Percentiles rank a stretch among this genome's conserved stretches.
Conservation (phyloP, 2,329 filamentous ascomycete genomes). For the Leptographium galeiforme region DNA sequence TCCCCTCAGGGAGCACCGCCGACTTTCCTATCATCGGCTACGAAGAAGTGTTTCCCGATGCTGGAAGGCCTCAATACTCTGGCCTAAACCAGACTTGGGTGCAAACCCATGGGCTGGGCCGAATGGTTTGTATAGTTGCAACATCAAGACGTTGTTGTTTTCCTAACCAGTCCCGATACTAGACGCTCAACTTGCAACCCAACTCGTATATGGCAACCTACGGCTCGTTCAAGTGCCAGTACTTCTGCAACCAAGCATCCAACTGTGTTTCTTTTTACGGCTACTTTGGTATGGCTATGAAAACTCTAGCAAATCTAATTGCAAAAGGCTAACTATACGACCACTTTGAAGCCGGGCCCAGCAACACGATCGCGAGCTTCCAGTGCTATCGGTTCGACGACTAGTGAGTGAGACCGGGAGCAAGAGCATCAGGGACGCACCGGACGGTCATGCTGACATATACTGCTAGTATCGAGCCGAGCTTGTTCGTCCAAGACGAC, state of each 20-base stretch:
- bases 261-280: neutral
- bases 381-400: neutral
- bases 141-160: no score
- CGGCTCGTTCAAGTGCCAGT: conserved; percentile 1
- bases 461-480: no score
- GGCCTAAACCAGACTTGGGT: neutral
- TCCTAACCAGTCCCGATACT: neutral
- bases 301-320: neutral
- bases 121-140: neutral
- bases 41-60: neutral
- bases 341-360: neutral
- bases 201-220: neutral
- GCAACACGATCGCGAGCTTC: neutral
- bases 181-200: neutral
- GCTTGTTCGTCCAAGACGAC: no score
- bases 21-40: neutral
- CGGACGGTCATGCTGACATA: no score
- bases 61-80: neutral
- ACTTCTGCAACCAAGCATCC: neutral
- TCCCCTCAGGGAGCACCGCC: no score
- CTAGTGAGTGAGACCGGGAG: neutral
- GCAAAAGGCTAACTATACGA: neutral
- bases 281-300: neutral
- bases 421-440: neutral
- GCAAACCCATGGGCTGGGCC: neutral